phyloP scores from a whole-genome alignment of 169 alveolate species.

The Eimeria praecox region DNA sequence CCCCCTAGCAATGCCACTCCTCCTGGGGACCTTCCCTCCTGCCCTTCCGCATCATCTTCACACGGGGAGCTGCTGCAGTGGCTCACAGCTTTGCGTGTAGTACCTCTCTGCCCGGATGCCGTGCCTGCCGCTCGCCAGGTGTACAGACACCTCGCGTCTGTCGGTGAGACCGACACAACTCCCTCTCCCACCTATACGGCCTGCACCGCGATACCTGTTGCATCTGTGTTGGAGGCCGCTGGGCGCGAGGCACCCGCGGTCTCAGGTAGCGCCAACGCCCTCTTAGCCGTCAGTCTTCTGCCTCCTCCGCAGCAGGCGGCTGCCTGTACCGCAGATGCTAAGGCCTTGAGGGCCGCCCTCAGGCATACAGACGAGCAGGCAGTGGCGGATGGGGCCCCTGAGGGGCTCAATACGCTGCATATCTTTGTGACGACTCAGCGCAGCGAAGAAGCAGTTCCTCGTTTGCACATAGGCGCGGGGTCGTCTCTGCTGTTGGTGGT shows the following conservation, averaged over 20 bases:
- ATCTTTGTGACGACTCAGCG: constrained; percentile 9
- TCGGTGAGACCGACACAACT: not conserved
- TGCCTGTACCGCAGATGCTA: not conserved
- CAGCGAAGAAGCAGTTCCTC: not conserved
- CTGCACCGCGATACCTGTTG: constrained; percentile 32
- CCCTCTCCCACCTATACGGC: not conserved
- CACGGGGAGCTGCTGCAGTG: constrained; percentile 58
- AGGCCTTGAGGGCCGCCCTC: not conserved
- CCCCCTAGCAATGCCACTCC: not conserved
- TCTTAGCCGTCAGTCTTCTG: not conserved
- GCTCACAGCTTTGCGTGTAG: not conserved
- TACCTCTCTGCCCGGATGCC: constrained; percentile 50
- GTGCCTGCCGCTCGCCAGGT: constrained; percentile 37
- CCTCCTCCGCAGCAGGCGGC: not conserved
- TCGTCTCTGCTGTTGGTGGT: constrained; percentile 28
- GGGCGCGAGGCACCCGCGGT: constrained; percentile 14
- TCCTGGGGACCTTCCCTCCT: not conserved
- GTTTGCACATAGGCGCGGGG: constrained; percentile 42
- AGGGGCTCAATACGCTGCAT: constrained; percentile 11
- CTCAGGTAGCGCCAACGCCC: constrained; percentile 36
- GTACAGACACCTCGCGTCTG: constrained; percentile 32
- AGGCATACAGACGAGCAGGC: not conserved
- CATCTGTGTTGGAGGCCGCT: constrained; percentile 33
- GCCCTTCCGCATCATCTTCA: constrained; percentile 23
- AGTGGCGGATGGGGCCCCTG: not conserved